Base-by-base conservation (phyloP, 2,329 filamentous ascomycete genomes). In the Neofusicoccum kwambonambiense region DNA sequence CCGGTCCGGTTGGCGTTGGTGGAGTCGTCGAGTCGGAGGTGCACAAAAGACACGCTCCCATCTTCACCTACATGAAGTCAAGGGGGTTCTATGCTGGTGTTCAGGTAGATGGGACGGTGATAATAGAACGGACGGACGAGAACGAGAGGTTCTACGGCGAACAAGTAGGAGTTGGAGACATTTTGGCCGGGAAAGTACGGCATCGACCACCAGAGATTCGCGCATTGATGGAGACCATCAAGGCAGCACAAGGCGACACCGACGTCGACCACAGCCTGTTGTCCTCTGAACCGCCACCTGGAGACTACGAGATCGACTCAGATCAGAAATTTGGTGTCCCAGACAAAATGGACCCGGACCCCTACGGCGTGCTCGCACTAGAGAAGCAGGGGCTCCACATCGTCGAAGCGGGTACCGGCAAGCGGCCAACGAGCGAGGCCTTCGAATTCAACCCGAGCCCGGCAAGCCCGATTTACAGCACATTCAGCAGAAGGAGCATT, bases 381-480 rank as follows among this genome's bases (percentile, higher is more conserved):
- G 92, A 97, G 74, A 89, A 92, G 81, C 91, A 93, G 67, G 94
- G 94, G 2, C 81, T 97, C 64, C 91, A 94, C 70, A 95, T 98
- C 69, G 87, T 91, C 61, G 93, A 97, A 79, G 93, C 93, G n/a
- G 93, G 92, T 39, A 90, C 89, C 2, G 86, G 88, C 57, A 82
- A 86, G 62, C 84, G 92, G 64, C 92, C 93, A 2, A 83, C 86
- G 27, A 92, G 89, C 79, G 92, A 89, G 65, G 87, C 90, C 69
- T 96, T 97, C 75, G 91, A 94, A 72, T 95, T 91, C 77, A 88
- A 88, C 69, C 90, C 92, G 3, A 87, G 84, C 61, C 90, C 91
- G 1, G 87, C 87, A 9, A 96, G 92, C 75, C 92, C 93, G 0
- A 79, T 88, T 42, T 87, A 82, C 76, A 80, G 75, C 77, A 88